Evolutionary conservation across 176 grass and related monocot genomes (phyloP).

Genomic region (Guadua angustifolia): DNA sequence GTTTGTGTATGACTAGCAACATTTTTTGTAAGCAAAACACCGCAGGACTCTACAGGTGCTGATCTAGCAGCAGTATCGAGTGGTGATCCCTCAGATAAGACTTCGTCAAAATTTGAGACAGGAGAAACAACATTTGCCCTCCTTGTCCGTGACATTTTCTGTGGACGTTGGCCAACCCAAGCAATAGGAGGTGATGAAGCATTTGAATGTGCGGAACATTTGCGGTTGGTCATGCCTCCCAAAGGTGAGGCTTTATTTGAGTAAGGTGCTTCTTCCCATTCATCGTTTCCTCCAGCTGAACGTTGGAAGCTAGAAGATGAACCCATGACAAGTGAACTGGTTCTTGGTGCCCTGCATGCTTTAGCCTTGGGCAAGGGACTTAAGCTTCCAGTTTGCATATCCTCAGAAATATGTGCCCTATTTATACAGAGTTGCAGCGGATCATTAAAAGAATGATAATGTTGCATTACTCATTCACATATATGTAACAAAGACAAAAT

Average conservation of each 20-base stretch:
- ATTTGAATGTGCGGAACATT: conserved; percentile 57
- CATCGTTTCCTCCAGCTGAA: conserved; percentile 59
- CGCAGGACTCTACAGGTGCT: conserved; percentile 36
- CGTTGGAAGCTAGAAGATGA: conserved; percentile 65
- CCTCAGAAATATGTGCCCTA: conserved; percentile 65
- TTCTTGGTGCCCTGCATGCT: conserved; percentile 74
- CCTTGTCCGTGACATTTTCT: conserved; percentile 82
- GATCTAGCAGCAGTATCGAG: conserved; percentile 60
- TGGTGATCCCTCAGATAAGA: conserved; percentile 60
- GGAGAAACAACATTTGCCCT: conserved; percentile 88
- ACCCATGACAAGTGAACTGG: conserved; percentile 57
- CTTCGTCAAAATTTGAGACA: conserved; percentile 85
- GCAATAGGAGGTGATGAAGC: conserved; percentile 70
- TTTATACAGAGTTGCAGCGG: conserved; percentile 2
- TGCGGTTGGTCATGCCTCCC: conserved; percentile 58
- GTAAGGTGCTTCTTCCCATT: conserved; percentile 58
- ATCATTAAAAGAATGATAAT: conserved; percentile 42
- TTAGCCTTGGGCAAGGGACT: conserved; percentile 73
- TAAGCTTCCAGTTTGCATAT: conserved; percentile 59
- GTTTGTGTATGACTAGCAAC: conserved; percentile 31
- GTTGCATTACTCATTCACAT: conserved; percentile 15
- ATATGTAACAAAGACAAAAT: conserved; percentile 27
- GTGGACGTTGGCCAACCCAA: conserved; percentile 75
- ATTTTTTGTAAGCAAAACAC: conserved; percentile 37
- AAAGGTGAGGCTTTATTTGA: conserved; percentile 68